phyloP scores from a whole-genome alignment of 164 flowering plant species.

The Paratinospora sagittata region DNA sequence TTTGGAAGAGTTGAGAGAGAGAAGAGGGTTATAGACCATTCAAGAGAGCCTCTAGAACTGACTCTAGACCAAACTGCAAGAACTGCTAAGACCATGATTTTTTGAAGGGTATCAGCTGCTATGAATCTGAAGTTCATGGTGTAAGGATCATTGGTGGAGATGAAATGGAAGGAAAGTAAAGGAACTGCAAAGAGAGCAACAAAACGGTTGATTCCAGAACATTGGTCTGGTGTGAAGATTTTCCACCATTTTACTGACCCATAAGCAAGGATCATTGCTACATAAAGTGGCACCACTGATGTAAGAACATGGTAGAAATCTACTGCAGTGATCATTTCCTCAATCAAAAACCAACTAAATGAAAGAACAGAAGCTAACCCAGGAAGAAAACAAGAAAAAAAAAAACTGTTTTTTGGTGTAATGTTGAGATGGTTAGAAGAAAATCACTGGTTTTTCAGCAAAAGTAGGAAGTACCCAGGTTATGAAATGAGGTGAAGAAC shows the following conservation, averaged over 20 bases:
- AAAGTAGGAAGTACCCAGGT: no score
- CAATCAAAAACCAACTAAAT: background rate
- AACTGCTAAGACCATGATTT: constrained; percentile 44
- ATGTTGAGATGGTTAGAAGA: no score
- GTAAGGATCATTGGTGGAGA: constrained; percentile 77
- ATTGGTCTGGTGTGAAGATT: constrained; percentile 86
- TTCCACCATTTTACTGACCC: constrained; percentile 98
- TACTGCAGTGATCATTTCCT: constrained; percentile 36
- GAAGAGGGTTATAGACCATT: constrained; percentile 81
- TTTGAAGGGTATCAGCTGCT: constrained; percentile 82
- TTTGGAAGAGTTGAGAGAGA: constrained; percentile 85
- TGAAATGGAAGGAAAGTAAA: constrained; percentile 83
- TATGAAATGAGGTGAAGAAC: no score
- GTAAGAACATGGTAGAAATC: constrained; percentile 71
- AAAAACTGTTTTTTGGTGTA: no score
- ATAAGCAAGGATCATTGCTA: constrained; percentile 87
- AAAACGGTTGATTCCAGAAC: constrained; percentile 89
- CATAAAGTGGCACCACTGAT: constrained; percentile 85
- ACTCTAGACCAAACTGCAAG: constrained; percentile 53
- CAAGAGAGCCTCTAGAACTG: constrained; percentile 54
- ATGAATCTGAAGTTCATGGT: constrained; percentile 83
- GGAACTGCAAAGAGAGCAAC: constrained; percentile 93
- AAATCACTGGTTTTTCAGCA: no score
- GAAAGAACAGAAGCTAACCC: background rate
- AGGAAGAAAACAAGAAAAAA: no score